Base-by-base conservation (phyloP, 2,329 filamentous ascomycete genomes). In the Penicillium vulpinum region DNA sequence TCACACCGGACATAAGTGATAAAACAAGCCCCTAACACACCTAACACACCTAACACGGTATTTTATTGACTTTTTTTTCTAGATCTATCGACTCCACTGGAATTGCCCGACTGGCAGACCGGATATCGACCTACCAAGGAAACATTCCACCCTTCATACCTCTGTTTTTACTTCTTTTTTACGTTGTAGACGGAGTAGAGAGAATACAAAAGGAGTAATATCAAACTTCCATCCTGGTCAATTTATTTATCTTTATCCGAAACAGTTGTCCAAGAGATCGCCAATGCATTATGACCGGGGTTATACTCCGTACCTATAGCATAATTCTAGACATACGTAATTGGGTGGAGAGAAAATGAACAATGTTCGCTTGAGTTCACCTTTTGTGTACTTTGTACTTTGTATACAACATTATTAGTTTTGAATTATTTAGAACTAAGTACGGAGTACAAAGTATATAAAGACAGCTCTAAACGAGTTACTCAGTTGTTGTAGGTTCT, bases 111-210 rank as follows among this genome's bases (percentile, higher is more conserved):
- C 39, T 52, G 50, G 50, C 5, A 43, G 29, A 35, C 41, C 51
- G 38, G 11, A 24, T 22, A 29, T 28, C 11, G 5, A 6, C 33
- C 11, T 1, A 26, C 51, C 40, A 51, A 24, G 48, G 47, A 45
- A 52, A 43, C 47, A 56, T 56, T 56, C 53, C 53, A 33, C 41
- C 54, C 54, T 56, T 31, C 54, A 56, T 56, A 45, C 54, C 35
- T 43, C 1, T 33, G 10, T 28, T 29, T 22, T 10, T 33, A 13
- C 22, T 13, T 13, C 16, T 29, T 15, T 29, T 43, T n/a, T n/a
- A n/a, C n/a, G n/a, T n/a, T n/a, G n/a, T n/a, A n/a, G n/a, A n/a
- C n/a, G n/a, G n/a, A n/a, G n/a, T n/a, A n/a, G n/a, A n/a, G n/a
- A n/a, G n/a, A n/a, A n/a, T n/a, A n/a, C n/a, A n/a, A n/a, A n/a